Evolutionary conservation across 495 filamentous ascomycete genomes (phyloP).

Genomic region (Aspergillus cavernicola): DNA sequence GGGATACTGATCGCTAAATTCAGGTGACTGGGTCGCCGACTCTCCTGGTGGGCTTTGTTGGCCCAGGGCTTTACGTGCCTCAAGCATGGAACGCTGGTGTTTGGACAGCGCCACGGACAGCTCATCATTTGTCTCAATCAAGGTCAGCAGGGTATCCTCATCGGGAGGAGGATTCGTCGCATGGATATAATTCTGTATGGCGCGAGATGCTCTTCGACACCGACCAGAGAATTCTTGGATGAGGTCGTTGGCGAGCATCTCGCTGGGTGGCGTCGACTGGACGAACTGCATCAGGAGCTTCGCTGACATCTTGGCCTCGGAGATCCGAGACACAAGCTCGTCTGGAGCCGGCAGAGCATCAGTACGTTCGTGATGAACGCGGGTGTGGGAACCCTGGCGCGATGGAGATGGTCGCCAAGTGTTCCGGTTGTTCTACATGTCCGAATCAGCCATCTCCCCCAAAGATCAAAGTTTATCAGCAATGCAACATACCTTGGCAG

Average conservation of each 20-base stretch:
- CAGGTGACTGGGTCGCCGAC: constrained; percentile 20
- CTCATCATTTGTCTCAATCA: constrained; percentile 94
- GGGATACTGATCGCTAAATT: constrained; percentile 13
- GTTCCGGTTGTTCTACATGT: background rate
- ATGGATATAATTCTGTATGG: constrained; percentile 80
- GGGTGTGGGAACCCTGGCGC: constrained; percentile 27
- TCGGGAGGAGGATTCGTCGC: constrained; percentile 75
- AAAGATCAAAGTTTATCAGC: background rate
- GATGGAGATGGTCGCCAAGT: constrained; percentile 9
- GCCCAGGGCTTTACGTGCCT: constrained; percentile 52
- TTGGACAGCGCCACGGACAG: constrained; percentile 71
- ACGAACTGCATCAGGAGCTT: constrained; percentile 88
- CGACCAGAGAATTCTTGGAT: constrained; percentile 90
- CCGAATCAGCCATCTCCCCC: background rate
- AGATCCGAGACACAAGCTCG: constrained; percentile 80
- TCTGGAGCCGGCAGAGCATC: constrained; percentile 62
- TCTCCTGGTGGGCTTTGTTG: constrained; percentile 6
- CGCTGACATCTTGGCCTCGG: constrained; percentile 85
- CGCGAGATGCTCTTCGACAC: constrained; percentile 71
- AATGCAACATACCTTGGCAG: background rate
- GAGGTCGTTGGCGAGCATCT: constrained; percentile 77
- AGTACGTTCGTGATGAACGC: constrained; percentile 36
- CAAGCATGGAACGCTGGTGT: constrained; percentile 75
- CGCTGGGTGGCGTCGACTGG: constrained; percentile 70
- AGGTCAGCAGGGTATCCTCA: constrained; percentile 83